Percentiles rank a stretch among this genome's conserved stretches.
Evolutionary conservation across 139 green algal species (phyloP).

Genomic region (Chlorokybus atmophyticus): DNA sequence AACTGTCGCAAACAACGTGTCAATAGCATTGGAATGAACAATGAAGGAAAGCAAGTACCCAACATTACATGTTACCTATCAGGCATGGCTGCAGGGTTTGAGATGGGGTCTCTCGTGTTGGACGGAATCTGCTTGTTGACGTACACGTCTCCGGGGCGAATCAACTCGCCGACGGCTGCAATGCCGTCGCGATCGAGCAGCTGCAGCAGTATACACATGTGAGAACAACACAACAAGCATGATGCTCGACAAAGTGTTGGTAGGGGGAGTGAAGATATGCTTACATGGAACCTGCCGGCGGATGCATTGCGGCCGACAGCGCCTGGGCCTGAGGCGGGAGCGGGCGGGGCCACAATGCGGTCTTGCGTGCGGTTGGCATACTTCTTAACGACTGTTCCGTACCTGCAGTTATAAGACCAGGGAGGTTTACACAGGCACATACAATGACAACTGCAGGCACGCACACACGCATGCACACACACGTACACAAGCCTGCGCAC

Average conservation of each 20-base stretch:
- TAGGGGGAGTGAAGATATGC: too few species aligned
- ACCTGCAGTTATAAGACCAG: too few species aligned
- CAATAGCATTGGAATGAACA: background rate
- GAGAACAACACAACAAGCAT: too few species aligned
- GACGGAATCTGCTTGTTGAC: conserved; percentile 84
- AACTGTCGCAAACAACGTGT: conserved; percentile 9
- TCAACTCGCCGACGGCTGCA: conserved; percentile 60
- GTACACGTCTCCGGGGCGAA: conserved; percentile 63
- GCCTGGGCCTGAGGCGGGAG: background rate
- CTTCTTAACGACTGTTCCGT: conserved; percentile 49
- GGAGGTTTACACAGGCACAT: too few species aligned
- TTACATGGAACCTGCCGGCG: too few species aligned
- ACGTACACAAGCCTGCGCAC: too few species aligned
- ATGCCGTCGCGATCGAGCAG: conserved; percentile 84
- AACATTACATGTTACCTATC: too few species aligned
- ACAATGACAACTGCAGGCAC: too few species aligned
- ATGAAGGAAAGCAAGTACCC: background rate
- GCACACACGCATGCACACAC: too few species aligned
- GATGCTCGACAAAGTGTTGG: too few species aligned
- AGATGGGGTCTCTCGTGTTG: conserved; percentile 64
- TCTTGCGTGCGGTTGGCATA: conserved; percentile 83
- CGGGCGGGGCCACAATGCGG: conserved; percentile 48
- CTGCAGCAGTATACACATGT: conserved; percentile 21
- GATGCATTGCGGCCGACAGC: background rate
- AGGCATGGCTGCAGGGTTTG: conserved; percentile 42